Conservation (phyloP, 2,329 filamentous ascomycete genomes). For the Tolypocladium tundrense region DNA sequence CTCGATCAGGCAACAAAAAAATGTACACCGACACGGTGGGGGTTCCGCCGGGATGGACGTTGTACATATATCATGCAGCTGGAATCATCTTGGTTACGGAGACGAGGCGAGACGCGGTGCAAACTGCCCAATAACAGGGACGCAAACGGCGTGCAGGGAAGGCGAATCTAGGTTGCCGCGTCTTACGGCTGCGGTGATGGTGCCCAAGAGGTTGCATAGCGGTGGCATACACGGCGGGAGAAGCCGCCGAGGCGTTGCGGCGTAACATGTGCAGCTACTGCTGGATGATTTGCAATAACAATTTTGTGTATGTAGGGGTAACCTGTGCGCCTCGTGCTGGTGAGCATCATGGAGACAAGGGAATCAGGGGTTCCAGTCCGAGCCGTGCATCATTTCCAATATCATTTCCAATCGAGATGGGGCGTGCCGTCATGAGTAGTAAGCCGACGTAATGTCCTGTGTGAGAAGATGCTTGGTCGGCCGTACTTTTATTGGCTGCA, state of each 20-base stretch:
- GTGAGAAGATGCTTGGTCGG: background rate
- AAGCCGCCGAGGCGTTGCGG: conserved; percentile 1
- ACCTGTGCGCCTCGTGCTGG: background rate
- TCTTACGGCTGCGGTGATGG: background rate
- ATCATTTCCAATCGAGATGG: background rate
- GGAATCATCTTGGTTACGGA: background rate
- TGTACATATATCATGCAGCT: background rate
- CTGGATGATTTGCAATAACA: background rate
- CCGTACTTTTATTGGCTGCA: background rate
- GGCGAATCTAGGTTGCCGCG: background rate
- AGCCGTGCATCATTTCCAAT: background rate
- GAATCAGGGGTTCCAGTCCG: background rate
- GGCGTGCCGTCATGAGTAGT: background rate
- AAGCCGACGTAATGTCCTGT: background rate
- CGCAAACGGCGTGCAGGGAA: background rate
- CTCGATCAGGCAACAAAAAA: background rate
- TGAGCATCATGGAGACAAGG: background rate
- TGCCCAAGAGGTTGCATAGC: background rate
- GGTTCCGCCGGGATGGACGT: background rate
- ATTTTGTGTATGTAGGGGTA: background rate
- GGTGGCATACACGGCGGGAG: background rate
- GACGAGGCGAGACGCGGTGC: background rate
- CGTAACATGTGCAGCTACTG: background rate
- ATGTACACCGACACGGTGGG: background rate
- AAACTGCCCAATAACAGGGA: background rate